These are phyloP conservation scores for Mucor saturninus DNA, from an alignment of 371 early-diverging fungal species.

Conservation along the genomic window DNA sequence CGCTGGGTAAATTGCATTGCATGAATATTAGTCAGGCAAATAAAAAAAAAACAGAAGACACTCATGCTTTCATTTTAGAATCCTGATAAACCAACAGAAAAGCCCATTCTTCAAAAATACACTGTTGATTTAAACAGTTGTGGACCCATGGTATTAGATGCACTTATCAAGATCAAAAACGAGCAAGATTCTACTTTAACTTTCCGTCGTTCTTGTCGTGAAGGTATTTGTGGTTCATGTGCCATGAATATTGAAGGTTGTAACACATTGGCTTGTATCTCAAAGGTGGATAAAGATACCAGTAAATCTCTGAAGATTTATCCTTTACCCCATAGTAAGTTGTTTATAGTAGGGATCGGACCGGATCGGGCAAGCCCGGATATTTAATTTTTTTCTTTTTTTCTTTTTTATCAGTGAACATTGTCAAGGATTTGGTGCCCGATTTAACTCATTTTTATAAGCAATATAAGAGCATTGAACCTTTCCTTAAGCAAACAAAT, in stretches of 20 bases:
- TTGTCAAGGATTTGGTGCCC: slow-evolving; percentile 87
- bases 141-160: slow-evolving; percentile 96
- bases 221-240: slow-evolving; percentile 94
- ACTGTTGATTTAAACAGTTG: slow-evolving; percentile 87
- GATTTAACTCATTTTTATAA: slow-evolving; percentile 96
- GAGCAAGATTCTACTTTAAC: slow-evolving; percentile 93
- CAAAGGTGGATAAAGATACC: slow-evolving; percentile 79
- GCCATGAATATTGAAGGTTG: slow-evolving; percentile 97
- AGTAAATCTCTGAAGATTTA: slow-evolving; percentile 82
- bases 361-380: slow-evolving; percentile 1
- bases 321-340: slow-evolving; percentile 93
- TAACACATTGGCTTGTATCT: slow-evolving; percentile 94
- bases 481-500: slow-evolving; percentile 89
- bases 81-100: slow-evolving; percentile 87
- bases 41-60: not conserved
- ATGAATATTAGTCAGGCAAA: not conserved
- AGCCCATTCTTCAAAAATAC: slow-evolving; percentile 89
- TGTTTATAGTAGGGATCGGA: slow-evolving; percentile 2
- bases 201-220: slow-evolving; percentile 82
- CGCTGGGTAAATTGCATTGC: slow-evolving; percentile 69
- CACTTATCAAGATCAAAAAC: slow-evolving; percentile 95
- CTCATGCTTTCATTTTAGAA: slow-evolving; percentile 6
- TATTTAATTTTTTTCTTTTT: not conserved
- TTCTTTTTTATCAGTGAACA: slow-evolving; percentile 61
- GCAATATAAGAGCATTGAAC: slow-evolving; percentile 96